These are phyloP conservation scores for Vitellaria paradoxa DNA, from an alignment of 179 eudicot genomes.

Conservation along the genomic window DNA sequence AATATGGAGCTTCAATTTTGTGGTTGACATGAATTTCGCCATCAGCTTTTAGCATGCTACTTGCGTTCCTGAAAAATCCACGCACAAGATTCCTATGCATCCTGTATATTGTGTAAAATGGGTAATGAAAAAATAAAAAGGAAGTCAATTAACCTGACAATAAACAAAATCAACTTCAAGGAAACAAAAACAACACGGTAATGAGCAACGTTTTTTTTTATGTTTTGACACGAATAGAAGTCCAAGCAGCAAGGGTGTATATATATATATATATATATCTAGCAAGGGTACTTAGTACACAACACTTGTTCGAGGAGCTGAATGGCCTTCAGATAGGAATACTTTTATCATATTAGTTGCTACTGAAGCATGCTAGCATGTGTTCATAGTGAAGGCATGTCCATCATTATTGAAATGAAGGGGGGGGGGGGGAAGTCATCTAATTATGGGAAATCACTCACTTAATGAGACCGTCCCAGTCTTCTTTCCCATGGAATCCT, in stretches of 20 bases:
- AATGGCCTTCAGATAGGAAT: neutral
- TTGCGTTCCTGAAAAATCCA: conserved; percentile 54
- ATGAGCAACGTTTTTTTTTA: neutral
- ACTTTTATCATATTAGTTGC: neutral
- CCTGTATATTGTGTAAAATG: conserved; percentile 22
- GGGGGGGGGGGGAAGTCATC: too few species aligned
- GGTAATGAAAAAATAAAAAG: neutral
- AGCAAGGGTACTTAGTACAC: neutral
- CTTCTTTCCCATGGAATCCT: conserved; percentile 37
- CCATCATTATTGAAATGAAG: too few species aligned
- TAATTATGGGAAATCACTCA: conserved; percentile 18
- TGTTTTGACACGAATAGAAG: neutral
- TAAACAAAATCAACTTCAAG: neutral
- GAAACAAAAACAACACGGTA: neutral
- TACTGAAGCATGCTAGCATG: neutral
- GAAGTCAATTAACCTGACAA: neutral
- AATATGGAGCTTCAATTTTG: conserved; percentile 44
- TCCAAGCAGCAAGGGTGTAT: neutral
- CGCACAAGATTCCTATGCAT: conserved; percentile 42
- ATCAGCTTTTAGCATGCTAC: conserved; percentile 38
- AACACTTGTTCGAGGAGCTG: neutral
- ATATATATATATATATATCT: too few species aligned
- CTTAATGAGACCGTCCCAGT: conserved; percentile 32
- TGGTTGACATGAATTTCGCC: conserved; percentile 72
- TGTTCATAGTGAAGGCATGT: neutral